Base-by-base conservation (phyloP, 495 filamentous ascomycete genomes). In the Rhizodiscina lignyota region DNA sequence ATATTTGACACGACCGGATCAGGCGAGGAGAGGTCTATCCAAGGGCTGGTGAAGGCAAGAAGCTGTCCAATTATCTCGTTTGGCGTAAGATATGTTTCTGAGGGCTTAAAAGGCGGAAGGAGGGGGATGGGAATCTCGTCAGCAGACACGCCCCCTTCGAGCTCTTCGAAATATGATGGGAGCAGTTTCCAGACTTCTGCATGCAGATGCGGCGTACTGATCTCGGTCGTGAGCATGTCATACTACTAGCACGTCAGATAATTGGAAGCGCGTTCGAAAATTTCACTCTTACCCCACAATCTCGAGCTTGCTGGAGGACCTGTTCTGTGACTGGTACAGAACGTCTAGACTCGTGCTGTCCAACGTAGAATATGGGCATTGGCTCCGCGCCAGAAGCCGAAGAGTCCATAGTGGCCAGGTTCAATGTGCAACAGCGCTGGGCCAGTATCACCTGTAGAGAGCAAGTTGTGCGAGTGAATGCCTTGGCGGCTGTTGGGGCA, bases 11-110 rank as follows among this genome's bases (percentile, higher is more conserved):
- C 74, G 39, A 81, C 43, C 12, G 83, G 81, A 53, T 94, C 77
- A 1, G 78, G 60, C 21, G 85, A 93, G 43, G 74, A 80, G 2
- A 94, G 54, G 52, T 94, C 84, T 47, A 92, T 87, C 86, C 85
- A 94, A 12, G 78, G 72, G 48, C 82, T 91, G 8, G 68, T 70
- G 18, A 80, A 73, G 22, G 71, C 79, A 5, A 89, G 59, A 18
- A 85, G 51, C 37, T 81, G 74, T 37, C 73, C 69, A 32, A 82
- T 73, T 43, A 69, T 69, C 27, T 77, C 71, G 39, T 70, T 72
- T 0, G 84, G 85, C 4, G 67, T 74, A 40, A 93, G 58, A 32
- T 67, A 62, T 0, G 83, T 87, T 54, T 93, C 84, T 27, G 70
- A 54, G 10, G 74, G 68, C 2, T 68, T 74, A 30, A 94, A 59